Evolutionary conservation across 2,329 filamentous ascomycete genomes (phyloP).

Genomic region (Aspergillus bombycis): DNA sequence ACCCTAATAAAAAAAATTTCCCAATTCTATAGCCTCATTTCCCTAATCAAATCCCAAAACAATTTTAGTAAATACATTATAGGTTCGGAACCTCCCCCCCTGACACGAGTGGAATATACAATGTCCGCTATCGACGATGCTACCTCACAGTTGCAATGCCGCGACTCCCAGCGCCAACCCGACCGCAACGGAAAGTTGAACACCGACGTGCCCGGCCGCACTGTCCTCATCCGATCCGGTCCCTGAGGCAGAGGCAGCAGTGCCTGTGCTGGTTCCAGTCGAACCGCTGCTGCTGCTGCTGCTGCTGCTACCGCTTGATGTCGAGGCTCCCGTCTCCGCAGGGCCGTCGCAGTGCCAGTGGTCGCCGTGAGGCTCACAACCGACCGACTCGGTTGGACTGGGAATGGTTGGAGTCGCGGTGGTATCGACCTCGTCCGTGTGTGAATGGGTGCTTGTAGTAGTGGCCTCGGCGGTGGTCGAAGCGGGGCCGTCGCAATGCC

Average conservation of each 20-base stretch:
- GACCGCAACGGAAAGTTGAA: conserved; percentile 12
- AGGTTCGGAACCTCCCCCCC: neutral
- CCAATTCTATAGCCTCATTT: neutral
- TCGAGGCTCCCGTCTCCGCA: conserved; percentile 14
- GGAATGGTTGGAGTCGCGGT: conserved; percentile 13
- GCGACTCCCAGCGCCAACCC: conserved; percentile 20
- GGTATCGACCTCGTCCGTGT: conserved; percentile 11
- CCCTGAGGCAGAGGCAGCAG: conserved; percentile 13
- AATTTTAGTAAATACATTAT: conserved; percentile 1
- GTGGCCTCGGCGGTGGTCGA: conserved; percentile 4
- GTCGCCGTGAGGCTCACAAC: conserved; percentile 23
- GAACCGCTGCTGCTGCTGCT: conserved; percentile 9
- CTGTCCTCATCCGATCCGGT: conserved; percentile 12
- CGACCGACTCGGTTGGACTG: conserved; percentile 14
- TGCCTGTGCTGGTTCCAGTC: conserved; percentile 3
- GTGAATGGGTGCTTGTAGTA: neutral
- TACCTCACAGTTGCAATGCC: conserved; percentile 11
- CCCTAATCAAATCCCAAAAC: neutral
- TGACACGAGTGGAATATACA: neutral
- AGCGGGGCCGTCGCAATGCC: conserved; percentile 25
- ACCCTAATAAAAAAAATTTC: conserved; percentile 5
- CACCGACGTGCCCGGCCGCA: conserved; percentile 11
- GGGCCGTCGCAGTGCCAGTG: conserved; percentile 25
- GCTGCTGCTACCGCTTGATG: neutral
- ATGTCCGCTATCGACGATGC: neutral